Evolutionary conservation across 352 stramenopile species (phyloP), one percentile per base, ranked within the genome.

Genomic region (Globisporangium nagaii): DNA sequence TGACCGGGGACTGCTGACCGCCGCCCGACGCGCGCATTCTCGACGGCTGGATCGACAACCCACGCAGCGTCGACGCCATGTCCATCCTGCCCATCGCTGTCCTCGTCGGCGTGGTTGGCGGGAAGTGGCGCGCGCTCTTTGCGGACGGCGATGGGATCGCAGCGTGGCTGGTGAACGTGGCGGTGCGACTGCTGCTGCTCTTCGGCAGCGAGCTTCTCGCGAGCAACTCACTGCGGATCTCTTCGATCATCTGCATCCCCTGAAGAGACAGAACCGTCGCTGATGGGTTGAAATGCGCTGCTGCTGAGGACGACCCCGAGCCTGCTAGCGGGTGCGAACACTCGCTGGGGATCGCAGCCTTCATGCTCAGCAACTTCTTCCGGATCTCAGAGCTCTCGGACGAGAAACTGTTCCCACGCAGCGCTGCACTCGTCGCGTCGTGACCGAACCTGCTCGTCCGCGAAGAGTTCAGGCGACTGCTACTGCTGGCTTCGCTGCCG

Each of bases 211-310:
- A 65, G 36, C 63, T 61, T 13, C 62, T 53, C 17, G 54, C 42
- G 1, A 84, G 37, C 22, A 84, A 62, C 20, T 81, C 68, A 28
- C 68, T 60, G 12, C 65, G 61, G 34, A 82, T 78, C 17, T 77
- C 64, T 40, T 79, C 68, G 36, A 84, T 58, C 24, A 75, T 57
- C 50, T 77, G 53, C 35, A 77, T 60, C 4, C 66, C 75, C 32
- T 65, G 74, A 1, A 71, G 66, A 9, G 73, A 82, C 39, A 69
- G 42, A 27, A 66, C n/a, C 17, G 46, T 42, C 9, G 39, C 30
- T 4, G 22, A 27, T 25, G 27, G 19, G 8, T 40, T 48, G 43
- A 15, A 35, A 13, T 25, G 43, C 11, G 19, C 27, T 39, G 25
- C 30, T 17, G 36, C n/a, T n/a, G n/a, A n/a, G n/a, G n/a, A 36